A percentile compares a stretch with the other conserved stretches of the same genome.
Evolutionary conservation across 2,329 filamentous ascomycete species (phyloP).

Genomic region (Penicillium italicum): DNA sequence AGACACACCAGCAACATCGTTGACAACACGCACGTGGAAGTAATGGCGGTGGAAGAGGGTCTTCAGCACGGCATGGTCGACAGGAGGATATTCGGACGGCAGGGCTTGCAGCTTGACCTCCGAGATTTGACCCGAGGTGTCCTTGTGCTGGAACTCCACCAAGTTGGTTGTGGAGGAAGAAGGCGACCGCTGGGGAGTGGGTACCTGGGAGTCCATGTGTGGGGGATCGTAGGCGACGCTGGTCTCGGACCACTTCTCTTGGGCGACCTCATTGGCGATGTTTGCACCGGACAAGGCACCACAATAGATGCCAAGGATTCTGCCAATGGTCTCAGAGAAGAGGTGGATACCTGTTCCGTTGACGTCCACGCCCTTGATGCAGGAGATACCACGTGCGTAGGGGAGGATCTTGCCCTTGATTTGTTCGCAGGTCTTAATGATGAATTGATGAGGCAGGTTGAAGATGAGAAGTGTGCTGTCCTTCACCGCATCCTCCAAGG

Average conservation of each 20-base stretch:
- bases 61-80: conserved; percentile 80
- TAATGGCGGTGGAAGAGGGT: conserved; percentile 92
- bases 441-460: conserved; percentile 91
- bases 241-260: conserved; percentile 95
- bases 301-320: conserved; percentile 90
- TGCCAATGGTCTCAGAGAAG: conserved; percentile 92
- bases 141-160: conserved; percentile 59
- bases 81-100: conserved; percentile 75
- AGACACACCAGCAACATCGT: conserved; percentile 94
- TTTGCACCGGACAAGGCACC: conserved; percentile 94
- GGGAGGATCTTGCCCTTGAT: conserved; percentile 85
- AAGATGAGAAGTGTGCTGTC: conserved; percentile 88
- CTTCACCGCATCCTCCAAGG: conserved; percentile 66
- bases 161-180: conserved; percentile 50
- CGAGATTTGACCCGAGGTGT: conserved; percentile 63
- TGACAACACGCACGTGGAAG: conserved; percentile 93
- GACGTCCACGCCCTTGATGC: conserved; percentile 97
- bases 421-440: conserved; percentile 77
- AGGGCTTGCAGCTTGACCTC: conserved; percentile 70
- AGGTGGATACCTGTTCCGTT: conserved; percentile 79
- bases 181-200: conserved; percentile 57
- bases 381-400: conserved; percentile 89
- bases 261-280: conserved; percentile 90
- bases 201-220: conserved; percentile 74
- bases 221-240: conserved; percentile 96